These are phyloP conservation scores for Adenanthera pavonina DNA, from an alignment of 306 rosid genomes.

Conservation along the genomic window DNA sequence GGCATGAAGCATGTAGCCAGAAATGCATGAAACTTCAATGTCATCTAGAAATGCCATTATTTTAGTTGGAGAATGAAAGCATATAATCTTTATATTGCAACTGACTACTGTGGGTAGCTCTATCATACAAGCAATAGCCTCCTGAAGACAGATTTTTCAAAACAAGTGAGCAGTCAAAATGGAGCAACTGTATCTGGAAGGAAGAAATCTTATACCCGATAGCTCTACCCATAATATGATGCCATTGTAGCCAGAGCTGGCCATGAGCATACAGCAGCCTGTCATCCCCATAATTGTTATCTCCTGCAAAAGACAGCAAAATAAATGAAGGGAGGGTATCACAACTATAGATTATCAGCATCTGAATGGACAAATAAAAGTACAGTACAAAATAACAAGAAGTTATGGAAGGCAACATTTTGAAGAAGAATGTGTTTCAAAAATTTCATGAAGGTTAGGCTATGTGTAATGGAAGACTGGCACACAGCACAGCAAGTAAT, in stretches of 20 bases:
- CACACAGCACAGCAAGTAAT: neutral
- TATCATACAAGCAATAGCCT: neutral
- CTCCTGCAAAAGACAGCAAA: conserved; percentile 59
- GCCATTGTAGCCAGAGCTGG: conserved; percentile 91
- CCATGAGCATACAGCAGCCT: conserved; percentile 90
- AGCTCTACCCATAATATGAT: conserved; percentile 97
- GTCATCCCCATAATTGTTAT: conserved; percentile 88
- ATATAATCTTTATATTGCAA: conserved; percentile 9
- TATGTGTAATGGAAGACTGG: conserved; percentile 12
- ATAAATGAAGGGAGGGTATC: neutral
- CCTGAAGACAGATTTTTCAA: neutral
- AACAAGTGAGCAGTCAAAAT: conserved; percentile 8
- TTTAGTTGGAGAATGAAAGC: conserved; percentile 12
- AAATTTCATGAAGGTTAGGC: neutral
- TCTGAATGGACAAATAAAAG: neutral
- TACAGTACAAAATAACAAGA: neutral
- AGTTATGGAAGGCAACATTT: neutral
- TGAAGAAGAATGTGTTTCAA: neutral
- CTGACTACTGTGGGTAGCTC: neutral
- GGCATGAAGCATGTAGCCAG: conserved; percentile 9
- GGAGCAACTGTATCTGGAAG: conserved; percentile 17
- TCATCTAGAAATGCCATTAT: conserved; percentile 6
- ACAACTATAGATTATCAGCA: conserved; percentile 2
- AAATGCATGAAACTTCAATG: conserved; percentile 5
- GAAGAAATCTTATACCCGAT: conserved; percentile 65